A percentile compares a stretch with the other conserved stretches of the same genome.
These are phyloP conservation scores for Globisporangium middletonii DNA, from an alignment of 352 stramenopile species.

Conservation along the genomic window DNA sequence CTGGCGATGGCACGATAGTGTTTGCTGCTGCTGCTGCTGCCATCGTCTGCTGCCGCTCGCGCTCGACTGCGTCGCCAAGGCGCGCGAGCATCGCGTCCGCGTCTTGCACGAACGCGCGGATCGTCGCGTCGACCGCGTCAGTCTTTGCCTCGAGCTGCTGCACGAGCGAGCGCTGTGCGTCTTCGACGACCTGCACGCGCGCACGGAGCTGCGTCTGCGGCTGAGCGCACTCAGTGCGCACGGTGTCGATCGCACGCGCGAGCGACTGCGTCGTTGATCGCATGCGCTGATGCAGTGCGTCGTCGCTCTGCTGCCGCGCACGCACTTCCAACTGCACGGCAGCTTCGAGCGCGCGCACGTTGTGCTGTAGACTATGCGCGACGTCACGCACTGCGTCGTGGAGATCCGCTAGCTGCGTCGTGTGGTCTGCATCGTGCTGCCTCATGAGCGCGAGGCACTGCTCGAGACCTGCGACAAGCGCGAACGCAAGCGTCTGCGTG, in stretches of 20 bases:
- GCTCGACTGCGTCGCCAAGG: constrained; percentile 9
- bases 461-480: constrained; percentile 26
- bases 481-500: constrained; percentile 29
- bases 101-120: constrained; percentile 23
- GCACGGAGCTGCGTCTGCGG: constrained; percentile 16
- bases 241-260: constrained; percentile 22
- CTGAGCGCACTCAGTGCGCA: constrained; percentile 20
- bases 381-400: constrained; percentile 27
- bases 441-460: constrained; percentile 19
- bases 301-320: constrained; percentile 49
- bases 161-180: constrained; percentile 9
- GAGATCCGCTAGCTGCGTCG: constrained; percentile 20
- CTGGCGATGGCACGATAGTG: no score
- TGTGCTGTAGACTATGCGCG: constrained; percentile 29
- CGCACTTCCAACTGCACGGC: constrained; percentile 58
- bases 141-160: constrained; percentile 21
- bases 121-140: constrained; percentile 20
- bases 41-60: not conserved
- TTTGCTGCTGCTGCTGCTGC: not conserved
- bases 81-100: constrained; percentile 24
- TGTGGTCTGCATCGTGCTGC: constrained; percentile 35
- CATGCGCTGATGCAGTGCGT: constrained; percentile 40
- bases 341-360: constrained; percentile 49
- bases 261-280: constrained; percentile 36
- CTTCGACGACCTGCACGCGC: constrained; percentile 27